Evolutionary conservation across 1,284 basidiomycete species (phyloP), one percentile per base, ranked within the genome.

Genomic region (Trichosporon sp.): DNA sequence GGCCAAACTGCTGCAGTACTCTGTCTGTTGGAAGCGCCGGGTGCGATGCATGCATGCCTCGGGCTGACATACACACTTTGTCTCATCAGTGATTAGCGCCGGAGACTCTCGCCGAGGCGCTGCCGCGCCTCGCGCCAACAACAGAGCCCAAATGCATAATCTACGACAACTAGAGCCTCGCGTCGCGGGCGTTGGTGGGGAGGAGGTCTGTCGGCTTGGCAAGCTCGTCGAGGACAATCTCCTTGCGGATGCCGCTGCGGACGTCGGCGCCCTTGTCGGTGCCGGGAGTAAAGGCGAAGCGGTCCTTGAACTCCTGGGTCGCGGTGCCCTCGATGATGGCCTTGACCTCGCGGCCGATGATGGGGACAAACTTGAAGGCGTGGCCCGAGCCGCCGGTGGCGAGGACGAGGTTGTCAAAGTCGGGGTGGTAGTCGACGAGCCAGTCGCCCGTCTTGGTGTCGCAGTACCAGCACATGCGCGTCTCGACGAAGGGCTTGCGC

Each of bases 281-380:
- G 68, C 70, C 47, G 63, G 65, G 47, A 21, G 66, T 64, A 64
- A 89, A 83, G 0, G 88, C 83, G 76, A 90, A 90, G 72, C 88
- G 89, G 65, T 72, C 64, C n/a, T 63, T 53, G 60, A 70, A 72
- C 47, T 32, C 23, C 13, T 68, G 29, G 44, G 82, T 77, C 0
- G 82, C 84, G 15, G 91, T 83, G 62, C 87, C 87, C 80, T 92
- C 87, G 31, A 95, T 85, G 1, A 89, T 85, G 72, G 91, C 89
- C 11, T 86, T 88, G 15, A 95, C 88, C 29, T 95, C 84, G 9
- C 87, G 83, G 12, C 94, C 94, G 67, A 97, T 87, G 42, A 88
- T 88, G 12, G 93, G 93, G 8, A 95, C 85, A 84, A 95, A 95
- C 90, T 85, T 85, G 84, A 84, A 85, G 3, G 79, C 85, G 72